These are phyloP conservation scores for Venustampulla echinocandica DNA, from an alignment of 495 filamentous ascomycete genomes.

Conservation along the genomic window DNA sequence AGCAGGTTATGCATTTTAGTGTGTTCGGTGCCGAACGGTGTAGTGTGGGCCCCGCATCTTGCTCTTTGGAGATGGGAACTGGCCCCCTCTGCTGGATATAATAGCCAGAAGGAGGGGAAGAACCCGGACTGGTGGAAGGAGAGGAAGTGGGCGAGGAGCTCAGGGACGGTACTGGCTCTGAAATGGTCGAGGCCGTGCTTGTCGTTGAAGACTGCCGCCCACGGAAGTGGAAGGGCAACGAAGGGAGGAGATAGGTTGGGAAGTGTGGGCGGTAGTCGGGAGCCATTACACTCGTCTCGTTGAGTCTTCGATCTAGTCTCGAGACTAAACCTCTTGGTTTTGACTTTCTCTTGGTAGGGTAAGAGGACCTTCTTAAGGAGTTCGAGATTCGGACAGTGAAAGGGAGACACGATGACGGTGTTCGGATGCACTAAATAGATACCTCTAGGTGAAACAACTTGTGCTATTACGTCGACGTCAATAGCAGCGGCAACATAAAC, in stretches of 20 bases:
- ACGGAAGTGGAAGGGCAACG: slow-evolving; percentile 35
- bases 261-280: slow-evolving; percentile 21
- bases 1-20: slow-evolving; percentile 67
- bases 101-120: slow-evolving; percentile 16
- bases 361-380: too few relatives aligned
- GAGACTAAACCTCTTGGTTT: too few relatives aligned
- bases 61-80: slow-evolving; percentile 5
- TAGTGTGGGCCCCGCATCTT: slow-evolving; percentile 4
- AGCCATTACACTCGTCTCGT: slow-evolving; percentile 10
- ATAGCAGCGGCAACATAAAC: too few relatives aligned
- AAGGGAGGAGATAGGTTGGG: slow-evolving; percentile 41
- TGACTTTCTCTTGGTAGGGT: too few relatives aligned
- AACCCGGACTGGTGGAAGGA: slow-evolving; percentile 9
- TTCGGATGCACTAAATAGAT: too few relatives aligned
- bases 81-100: slow-evolving; percentile 2
- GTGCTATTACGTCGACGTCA: too few relatives aligned
- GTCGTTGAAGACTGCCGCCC: slow-evolving; percentile 21
- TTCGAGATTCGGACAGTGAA: too few relatives aligned
- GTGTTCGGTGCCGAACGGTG: slow-evolving; percentile 23
- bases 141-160: slow-evolving; percentile 28
- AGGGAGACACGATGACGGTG: too few relatives aligned
- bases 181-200: slow-evolving; percentile 6
- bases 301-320: not conserved
- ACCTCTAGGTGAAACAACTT: too few relatives aligned
- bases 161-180: slow-evolving; percentile 23